These are phyloP conservation scores for Silene latifolia DNA, from an alignment of 148 eudicot species.

Conservation along the genomic window DNA sequence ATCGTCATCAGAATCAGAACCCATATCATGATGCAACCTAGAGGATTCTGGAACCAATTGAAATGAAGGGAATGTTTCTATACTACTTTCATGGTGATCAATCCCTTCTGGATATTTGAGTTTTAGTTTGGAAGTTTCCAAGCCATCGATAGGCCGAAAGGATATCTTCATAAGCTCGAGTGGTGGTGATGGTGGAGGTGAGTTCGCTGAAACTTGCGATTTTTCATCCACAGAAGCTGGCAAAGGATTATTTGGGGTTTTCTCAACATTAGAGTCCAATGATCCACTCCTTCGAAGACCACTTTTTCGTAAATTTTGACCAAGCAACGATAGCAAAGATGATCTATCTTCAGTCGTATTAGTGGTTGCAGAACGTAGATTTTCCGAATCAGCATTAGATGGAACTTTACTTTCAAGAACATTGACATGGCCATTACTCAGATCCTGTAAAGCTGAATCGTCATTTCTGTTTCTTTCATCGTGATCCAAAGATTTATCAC, in stretches of 20 bases:
- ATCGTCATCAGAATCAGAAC: conserved; percentile 86
- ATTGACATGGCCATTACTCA: conserved; percentile 18
- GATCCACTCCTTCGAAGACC: conserved; percentile 50
- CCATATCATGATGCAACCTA: conserved; percentile 36
- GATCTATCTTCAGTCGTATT: conserved; percentile 37
- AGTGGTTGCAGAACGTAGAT: conserved; percentile 25
- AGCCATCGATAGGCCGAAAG: conserved; percentile 65
- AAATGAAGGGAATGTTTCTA: conserved; percentile 77
- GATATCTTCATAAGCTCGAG: conserved; percentile 92
- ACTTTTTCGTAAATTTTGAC: conserved; percentile 49
- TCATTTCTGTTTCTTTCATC: conserved; percentile 21
- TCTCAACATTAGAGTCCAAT: conserved; percentile 34
- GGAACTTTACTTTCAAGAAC: conserved; percentile 27
- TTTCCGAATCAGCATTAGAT: conserved; percentile 22
- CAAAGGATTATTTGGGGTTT: conserved; percentile 24
- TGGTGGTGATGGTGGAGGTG: conserved; percentile 90
- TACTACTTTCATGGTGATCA: conserved; percentile 35
- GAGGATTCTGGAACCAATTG: conserved; percentile 78
- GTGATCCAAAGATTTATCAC: conserved; percentile 22
- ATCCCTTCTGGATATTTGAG: conserved; percentile 73
- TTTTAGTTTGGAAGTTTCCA: conserved; percentile 58
- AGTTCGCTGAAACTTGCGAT: conserved; percentile 34
- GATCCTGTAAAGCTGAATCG: conserved; percentile 17
- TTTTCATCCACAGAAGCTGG: conserved; percentile 31
- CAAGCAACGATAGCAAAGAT: conserved; percentile 44